Evolutionary conservation across 257 asterid species (phyloP), one percentile per base, ranked within the genome.

Genomic region (Jacaranda mimosifolia): DNA sequence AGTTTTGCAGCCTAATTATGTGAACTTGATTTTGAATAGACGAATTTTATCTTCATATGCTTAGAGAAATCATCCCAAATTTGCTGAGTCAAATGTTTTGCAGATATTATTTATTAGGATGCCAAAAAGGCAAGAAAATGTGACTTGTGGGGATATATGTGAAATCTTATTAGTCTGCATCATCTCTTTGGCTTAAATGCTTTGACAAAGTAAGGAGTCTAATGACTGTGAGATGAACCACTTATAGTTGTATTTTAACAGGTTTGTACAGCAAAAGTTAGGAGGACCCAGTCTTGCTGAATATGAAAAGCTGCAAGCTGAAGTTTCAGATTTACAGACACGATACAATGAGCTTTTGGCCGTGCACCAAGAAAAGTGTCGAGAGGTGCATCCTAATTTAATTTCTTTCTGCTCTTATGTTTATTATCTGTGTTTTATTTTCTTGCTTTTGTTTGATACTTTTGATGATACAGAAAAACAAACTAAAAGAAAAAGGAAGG

Each of bases 221-320:
- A 40, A 58, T 65, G 70, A 51, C 11, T 36, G 58, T 49, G 74
- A 26, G 51, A 56, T 38, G 57, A 70, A 45, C 19, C 65, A 40
- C 71, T 21, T 9, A 43, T 48, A 49, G 65, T 75, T 57, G 40
- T 79, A 56, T 46, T 72, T 72, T 70, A 43, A 59, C 91, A 94
- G 99, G 85, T 95, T 95, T 76, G 72, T 95, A 83, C 97, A 92
- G 80, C 98, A 92, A 79, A 92, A 91, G 76, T 79, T 95, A 86
- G 99, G 98, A 63, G 98, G 97, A 77, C 97, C 99, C 39, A 74
- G 91, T 6, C 71, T 91, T 71, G 87, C 89, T 21, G 99, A 92
- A 79, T 87, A 90, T 68, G 99, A 95, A 83, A 92, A 92, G 86
- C 83, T 92, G 81, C 96, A 89, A 84, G 82, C 92, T 38, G 97